Evolutionary conservation across 306 rosid species (phyloP).

Genomic region (Cicer pinnatifidum): DNA sequence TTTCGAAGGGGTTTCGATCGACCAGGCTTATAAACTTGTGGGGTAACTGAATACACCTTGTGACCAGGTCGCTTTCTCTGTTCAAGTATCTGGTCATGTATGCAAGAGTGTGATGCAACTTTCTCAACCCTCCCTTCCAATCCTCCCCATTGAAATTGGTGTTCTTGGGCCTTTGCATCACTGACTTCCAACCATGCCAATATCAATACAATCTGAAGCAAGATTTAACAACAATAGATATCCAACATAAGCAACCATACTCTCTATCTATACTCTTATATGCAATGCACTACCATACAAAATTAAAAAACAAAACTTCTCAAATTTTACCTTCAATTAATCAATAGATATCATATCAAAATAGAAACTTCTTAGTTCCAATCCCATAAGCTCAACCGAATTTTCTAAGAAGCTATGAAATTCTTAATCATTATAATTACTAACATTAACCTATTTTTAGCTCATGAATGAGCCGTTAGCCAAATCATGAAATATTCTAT

Average conservation of each 20-base stretch:
- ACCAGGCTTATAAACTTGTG: slow-evolving; percentile 74
- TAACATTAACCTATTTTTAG: neutral
- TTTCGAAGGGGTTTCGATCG: slow-evolving; percentile 56
- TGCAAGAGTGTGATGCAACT: slow-evolving; percentile 87
- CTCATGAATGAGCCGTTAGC: neutral
- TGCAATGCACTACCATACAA: slow-evolving; percentile 23
- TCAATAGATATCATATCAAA: neutral
- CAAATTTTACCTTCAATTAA: slow-evolving; percentile 27
- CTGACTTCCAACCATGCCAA: slow-evolving; percentile 60
- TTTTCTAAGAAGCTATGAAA: slow-evolving; percentile 19
- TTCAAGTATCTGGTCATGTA: slow-evolving; percentile 91
- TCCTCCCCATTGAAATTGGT: slow-evolving; percentile 50
- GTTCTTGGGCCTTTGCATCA: slow-evolving; percentile 56
- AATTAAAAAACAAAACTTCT: slow-evolving; percentile 20
- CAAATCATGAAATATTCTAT: slow-evolving; percentile 35
- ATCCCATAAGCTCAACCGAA: slow-evolving; percentile 5
- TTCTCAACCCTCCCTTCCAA: slow-evolving; percentile 53
- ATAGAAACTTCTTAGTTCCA: slow-evolving; percentile 8
- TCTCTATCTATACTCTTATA: neutral
- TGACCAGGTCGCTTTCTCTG: slow-evolving; percentile 89
- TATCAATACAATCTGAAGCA: slow-evolving; percentile 73
- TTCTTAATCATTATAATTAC: neutral
- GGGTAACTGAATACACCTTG: slow-evolving; percentile 85
- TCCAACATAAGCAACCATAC: slow-evolving; percentile 27
- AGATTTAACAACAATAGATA: slow-evolving; percentile 42